These are phyloP conservation scores for Phytophthora sp. DNA, from an alignment of 352 stramenopile species.

Conservation along the genomic window DNA sequence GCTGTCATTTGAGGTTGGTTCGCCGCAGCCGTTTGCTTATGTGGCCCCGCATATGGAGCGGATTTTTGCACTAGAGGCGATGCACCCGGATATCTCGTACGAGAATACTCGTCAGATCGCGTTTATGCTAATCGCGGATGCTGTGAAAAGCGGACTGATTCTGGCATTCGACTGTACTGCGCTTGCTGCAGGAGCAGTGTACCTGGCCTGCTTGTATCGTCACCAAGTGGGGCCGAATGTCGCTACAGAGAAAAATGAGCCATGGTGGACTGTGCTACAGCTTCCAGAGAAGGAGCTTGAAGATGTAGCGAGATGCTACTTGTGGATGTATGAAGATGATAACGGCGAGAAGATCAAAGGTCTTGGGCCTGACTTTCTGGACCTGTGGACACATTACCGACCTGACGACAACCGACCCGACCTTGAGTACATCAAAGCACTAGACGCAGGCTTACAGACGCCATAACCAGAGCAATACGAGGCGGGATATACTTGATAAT, in stretches of 20 bases:
- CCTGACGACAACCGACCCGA: conserved; percentile 64
- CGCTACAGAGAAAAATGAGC: conserved; percentile 63
- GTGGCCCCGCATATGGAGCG: conserved; percentile 58
- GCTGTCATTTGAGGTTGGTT: conserved; percentile 73
- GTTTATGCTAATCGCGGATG: conserved; percentile 66
- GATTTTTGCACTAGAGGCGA: conserved; percentile 62
- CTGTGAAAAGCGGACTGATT: conserved; percentile 57
- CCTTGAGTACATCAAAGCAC: conserved; percentile 60
- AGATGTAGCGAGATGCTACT: conserved; percentile 58
- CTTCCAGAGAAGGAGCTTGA: conserved; percentile 58
- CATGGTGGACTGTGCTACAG: conserved; percentile 73
- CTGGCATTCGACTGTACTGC: conserved; percentile 60
- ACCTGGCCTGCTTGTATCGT: conserved; percentile 73
- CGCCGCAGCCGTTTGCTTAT: conserved; percentile 72
- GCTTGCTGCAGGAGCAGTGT: conserved; percentile 70
- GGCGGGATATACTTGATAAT: conserved; percentile 10
- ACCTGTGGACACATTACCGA: conserved; percentile 60
- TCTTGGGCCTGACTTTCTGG: conserved; percentile 53
- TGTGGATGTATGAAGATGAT: conserved; percentile 76
- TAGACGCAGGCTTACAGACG: conserved; percentile 59
- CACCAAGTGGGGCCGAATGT: conserved; percentile 61
- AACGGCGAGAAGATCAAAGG: conserved; percentile 33
- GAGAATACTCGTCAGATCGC: conserved; percentile 53
- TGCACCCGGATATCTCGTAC: conserved; percentile 58
- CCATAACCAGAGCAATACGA: conserved; percentile 16